These are phyloP conservation scores for Myrmaecium sp. DNA, from an alignment of 2,329 filamentous ascomycete species.

Conservation along the genomic window DNA sequence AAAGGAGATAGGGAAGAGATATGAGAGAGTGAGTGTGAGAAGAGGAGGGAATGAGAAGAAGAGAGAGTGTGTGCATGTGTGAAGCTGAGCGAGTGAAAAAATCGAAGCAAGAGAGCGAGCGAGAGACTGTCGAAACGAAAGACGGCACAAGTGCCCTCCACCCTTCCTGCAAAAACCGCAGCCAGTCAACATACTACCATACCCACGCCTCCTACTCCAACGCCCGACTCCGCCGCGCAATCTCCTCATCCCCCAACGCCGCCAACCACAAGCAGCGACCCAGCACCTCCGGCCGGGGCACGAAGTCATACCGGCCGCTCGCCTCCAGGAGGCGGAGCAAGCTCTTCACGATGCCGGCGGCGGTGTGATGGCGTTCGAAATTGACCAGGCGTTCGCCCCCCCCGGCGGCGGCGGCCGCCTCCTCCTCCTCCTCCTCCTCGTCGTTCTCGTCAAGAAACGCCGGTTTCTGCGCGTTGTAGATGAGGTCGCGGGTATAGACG, in stretches of 20 bases:
- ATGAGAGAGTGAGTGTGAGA: too few relatives aligned
- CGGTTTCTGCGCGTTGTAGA: conserved; percentile 66
- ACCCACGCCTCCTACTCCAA: conserved; percentile 5
- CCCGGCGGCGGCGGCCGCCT: conserved; percentile 38
- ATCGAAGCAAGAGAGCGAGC: too few relatives aligned
- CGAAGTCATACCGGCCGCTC: conserved; percentile 56
- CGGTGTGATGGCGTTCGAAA: conserved; percentile 65
- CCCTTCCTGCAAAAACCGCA: too few relatives aligned
- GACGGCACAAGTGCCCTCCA: too few relatives aligned
- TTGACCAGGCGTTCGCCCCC: conserved; percentile 52
- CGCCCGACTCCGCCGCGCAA: conserved; percentile 20
- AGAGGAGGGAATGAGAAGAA: too few relatives aligned
- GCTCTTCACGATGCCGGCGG: conserved; percentile 63
- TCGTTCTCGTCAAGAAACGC: too few relatives aligned
- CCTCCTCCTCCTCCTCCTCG: conserved; percentile 1
- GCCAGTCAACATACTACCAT: too few relatives aligned
- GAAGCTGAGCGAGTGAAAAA: too few relatives aligned
- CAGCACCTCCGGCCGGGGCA: conserved; percentile 58
- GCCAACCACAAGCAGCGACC: conserved; percentile 77
- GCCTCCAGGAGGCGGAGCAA: conserved; percentile 63
- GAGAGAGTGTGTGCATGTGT: too few relatives aligned
- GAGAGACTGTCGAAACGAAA: too few relatives aligned
- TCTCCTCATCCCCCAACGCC: conserved; percentile 59
- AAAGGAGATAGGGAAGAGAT: too few relatives aligned
- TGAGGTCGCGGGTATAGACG: conserved; percentile 65